Conservation (phyloP, 2,329 filamentous ascomycete genomes). For the Aureobasidium sp. region DNA sequence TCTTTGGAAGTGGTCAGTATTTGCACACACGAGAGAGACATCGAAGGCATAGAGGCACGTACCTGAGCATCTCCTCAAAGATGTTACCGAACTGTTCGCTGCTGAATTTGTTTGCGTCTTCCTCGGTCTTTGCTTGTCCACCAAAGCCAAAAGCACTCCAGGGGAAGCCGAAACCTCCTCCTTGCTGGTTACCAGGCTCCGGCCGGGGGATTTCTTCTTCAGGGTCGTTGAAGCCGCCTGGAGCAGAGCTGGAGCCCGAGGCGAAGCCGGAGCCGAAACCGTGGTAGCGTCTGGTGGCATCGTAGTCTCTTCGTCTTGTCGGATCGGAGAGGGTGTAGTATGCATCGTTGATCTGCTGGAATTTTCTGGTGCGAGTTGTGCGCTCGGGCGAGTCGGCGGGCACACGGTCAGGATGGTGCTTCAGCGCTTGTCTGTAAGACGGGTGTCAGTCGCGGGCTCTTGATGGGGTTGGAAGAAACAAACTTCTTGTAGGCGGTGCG, state of each 20-base stretch:
- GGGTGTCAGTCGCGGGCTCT: constrained; percentile 58
- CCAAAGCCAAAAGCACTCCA: constrained; percentile 68
- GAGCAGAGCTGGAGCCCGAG: constrained; percentile 30
- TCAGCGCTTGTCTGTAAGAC: constrained; percentile 66
- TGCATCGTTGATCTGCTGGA: constrained; percentile 87
- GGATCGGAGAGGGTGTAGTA: constrained; percentile 87
- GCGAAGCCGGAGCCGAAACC: constrained; percentile 32
- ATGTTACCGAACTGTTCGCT: constrained; percentile 77
- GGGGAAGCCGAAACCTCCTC: constrained; percentile 40
- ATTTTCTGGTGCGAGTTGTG: constrained; percentile 70
- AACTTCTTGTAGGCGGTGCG: constrained; percentile 88
- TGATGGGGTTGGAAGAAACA: constrained; percentile 11
- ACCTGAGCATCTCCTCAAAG: constrained; percentile 46
- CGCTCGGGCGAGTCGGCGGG: constrained; percentile 77
- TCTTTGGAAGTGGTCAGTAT: constrained; percentile 18
- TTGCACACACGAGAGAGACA: background rate
- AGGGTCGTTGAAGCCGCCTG: constrained; percentile 35
- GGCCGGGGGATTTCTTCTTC: constrained; percentile 45
- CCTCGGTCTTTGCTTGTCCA: constrained; percentile 39
- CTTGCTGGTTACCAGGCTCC: constrained; percentile 17
- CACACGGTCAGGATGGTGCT: constrained; percentile 90
- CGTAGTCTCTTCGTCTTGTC: constrained; percentile 72
- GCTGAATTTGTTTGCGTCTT: constrained; percentile 44
- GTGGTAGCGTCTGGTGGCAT: constrained; percentile 60
- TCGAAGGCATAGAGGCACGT: background rate